Evolutionary conservation across 257 asterid genomes (phyloP).

Genomic region (Nyctanthes arbortristis): DNA sequence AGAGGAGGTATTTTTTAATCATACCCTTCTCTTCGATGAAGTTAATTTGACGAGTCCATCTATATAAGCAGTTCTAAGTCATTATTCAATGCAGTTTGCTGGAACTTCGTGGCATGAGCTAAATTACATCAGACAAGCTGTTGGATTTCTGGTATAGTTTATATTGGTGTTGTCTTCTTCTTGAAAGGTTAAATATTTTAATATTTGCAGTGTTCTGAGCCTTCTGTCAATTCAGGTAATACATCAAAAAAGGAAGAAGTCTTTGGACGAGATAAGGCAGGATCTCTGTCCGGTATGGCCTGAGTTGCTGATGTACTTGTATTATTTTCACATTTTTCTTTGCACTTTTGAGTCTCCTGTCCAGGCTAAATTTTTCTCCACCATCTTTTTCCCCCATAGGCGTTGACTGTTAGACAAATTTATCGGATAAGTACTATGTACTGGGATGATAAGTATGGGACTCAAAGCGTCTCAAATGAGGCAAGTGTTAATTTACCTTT

Average conservation of each 20-base stretch:
- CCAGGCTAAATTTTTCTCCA: slow-evolving; percentile 18
- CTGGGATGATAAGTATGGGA: slow-evolving; percentile 99
- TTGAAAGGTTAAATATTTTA: slow-evolving; percentile 6
- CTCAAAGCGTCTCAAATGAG: slow-evolving; percentile 96
- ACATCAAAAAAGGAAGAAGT: slow-evolving; percentile 94
- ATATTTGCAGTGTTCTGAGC: slow-evolving; percentile 16
- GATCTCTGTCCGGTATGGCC: slow-evolving; percentile 93
- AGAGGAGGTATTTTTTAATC: slow-evolving; percentile 66
- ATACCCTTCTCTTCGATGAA: slow-evolving; percentile 13
- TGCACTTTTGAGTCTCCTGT: slow-evolving; percentile 15
- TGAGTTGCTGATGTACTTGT: background rate
- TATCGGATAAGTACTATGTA: slow-evolving; percentile 98
- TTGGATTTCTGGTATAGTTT: slow-evolving; percentile 85
- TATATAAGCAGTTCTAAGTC: slow-evolving; percentile 26
- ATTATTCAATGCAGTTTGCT: slow-evolving; percentile 67
- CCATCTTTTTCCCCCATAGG: slow-evolving; percentile 44
- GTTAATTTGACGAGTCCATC: slow-evolving; percentile 20
- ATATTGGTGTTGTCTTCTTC: slow-evolving; percentile 17
- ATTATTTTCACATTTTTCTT: slow-evolving; percentile 5
- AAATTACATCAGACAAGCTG: slow-evolving; percentile 96
- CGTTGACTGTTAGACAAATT: slow-evolving; percentile 88
- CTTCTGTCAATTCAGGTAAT: slow-evolving; percentile 59
- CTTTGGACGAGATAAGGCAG: slow-evolving; percentile 90
- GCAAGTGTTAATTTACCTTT: too few relatives aligned
- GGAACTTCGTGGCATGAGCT: slow-evolving; percentile 99